Conservation (phyloP, 2,329 filamentous ascomycete species). For the Claviceps quebecensis region DNA sequence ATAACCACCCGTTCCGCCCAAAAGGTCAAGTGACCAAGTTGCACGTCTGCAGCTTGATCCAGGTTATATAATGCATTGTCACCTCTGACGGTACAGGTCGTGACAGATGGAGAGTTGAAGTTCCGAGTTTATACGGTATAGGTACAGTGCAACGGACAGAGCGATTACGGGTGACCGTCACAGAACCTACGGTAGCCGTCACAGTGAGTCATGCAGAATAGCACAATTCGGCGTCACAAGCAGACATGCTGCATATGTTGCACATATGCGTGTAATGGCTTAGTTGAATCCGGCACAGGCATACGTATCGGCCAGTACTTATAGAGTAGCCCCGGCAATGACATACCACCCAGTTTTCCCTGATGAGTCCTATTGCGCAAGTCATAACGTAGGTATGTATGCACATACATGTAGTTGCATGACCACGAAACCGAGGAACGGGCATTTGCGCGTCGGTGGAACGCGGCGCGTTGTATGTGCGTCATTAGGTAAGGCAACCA, state of each 20-base stretch:
- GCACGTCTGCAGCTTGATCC: too few species aligned
- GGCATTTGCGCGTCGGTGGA: not conserved
- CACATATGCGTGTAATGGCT: not conserved
- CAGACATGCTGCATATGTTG: not conserved
- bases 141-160: too few species aligned
- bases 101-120: too few species aligned
- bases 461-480: not conserved
- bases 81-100: too few species aligned
- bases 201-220: not conserved
- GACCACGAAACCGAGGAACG: not conserved
- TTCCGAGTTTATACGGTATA: too few species aligned
- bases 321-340: not conserved
- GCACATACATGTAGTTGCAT: not conserved
- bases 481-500: constrained; percentile 7
- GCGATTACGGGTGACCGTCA: too few species aligned
- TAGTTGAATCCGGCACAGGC: not conserved
- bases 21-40: too few species aligned
- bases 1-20: too few species aligned
- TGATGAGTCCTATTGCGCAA: not conserved
- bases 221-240: not conserved
- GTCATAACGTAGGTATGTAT: not conserved
- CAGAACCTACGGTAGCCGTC: too few species aligned
- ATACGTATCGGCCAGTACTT: not conserved
- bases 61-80: too few species aligned
- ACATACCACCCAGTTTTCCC: too few species aligned